Percentiles rank a stretch among this genome's conserved stretches.
Conservation (phyloP, 805 yeast species). For the Lipomyces orientalis region DNA sequence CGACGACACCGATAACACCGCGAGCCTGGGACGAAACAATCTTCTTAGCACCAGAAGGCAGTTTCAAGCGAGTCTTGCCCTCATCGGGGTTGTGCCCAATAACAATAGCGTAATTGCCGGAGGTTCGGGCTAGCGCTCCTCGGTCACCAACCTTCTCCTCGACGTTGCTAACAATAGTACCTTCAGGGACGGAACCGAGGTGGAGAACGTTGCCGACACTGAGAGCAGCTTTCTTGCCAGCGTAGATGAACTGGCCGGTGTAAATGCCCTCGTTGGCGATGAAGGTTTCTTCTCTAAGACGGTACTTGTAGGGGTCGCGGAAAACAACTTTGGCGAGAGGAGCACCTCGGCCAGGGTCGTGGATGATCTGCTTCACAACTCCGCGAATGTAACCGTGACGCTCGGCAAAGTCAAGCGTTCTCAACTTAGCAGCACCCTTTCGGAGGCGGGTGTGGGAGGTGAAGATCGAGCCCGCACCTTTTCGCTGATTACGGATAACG, state of each 20-base stretch:
- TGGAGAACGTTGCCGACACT: constrained; percentile 97
- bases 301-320: constrained; percentile 99
- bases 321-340: constrained; percentile 98
- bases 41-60: constrained; percentile 99
- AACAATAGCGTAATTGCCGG: constrained; percentile 99
- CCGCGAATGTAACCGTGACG: constrained; percentile 99
- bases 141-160: constrained; percentile 99
- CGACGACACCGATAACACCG: constrained; percentile 99
- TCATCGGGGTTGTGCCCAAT: constrained; percentile 99
- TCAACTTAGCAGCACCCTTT: constrained; percentile 99
- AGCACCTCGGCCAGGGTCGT: constrained; percentile 99
- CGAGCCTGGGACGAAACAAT: constrained; percentile 92
- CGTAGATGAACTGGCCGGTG: constrained; percentile 99
- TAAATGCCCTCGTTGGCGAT: constrained; percentile 99
- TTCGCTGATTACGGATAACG: constrained; percentile 99
- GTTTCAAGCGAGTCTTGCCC: constrained; percentile 98
- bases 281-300: constrained; percentile 96
- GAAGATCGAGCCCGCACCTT: constrained; percentile 99
- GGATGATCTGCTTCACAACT: constrained; percentile 97
- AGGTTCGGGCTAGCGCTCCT: constrained; percentile 99
- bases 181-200: constrained; percentile 97
- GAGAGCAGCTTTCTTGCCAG: constrained; percentile 98
- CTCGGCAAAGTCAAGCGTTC: constrained; percentile 99
- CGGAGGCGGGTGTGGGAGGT: constrained; percentile 99
- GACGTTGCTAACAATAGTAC: constrained; percentile 98